A percentile compares a stretch with the other conserved stretches of the same genome.
Conservation (phyloP, 179 eudicot species). For the Nepenthes alata region DNA sequence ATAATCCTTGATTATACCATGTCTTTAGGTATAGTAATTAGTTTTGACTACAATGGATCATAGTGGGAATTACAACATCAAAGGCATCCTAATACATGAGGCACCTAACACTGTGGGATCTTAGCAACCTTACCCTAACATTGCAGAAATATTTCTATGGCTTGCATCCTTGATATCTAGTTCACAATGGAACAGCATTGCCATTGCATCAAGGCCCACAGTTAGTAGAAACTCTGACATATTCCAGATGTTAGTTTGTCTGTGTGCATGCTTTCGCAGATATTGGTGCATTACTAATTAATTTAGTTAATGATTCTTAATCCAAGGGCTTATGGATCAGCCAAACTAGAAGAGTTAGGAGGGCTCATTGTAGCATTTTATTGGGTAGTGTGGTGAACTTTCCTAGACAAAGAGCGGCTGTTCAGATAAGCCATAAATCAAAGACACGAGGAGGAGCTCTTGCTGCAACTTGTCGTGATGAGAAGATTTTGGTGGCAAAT, state of each 20-base stretch:
- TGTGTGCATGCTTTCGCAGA: background rate
- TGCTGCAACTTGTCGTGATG: constrained; percentile 47
- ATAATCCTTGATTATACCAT: too few relatives aligned
- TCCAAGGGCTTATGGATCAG: constrained; percentile 55
- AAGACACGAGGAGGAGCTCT: constrained; percentile 66
- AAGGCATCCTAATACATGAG: too few relatives aligned
- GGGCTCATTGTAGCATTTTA: constrained; percentile 47
- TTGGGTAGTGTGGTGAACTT: constrained; percentile 47
- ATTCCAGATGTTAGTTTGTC: background rate
- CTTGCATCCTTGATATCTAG: background rate
- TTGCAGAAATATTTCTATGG: too few relatives aligned
- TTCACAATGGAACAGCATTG: background rate
- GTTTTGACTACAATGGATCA: too few relatives aligned
- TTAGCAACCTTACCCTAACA: too few relatives aligned
- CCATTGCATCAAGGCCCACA: background rate
- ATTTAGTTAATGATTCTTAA: background rate
- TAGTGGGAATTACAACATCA: too few relatives aligned
- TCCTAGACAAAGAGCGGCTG: constrained; percentile 41
- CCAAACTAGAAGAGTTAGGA: constrained; percentile 34
- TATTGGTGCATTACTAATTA: background rate
- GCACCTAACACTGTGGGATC: too few relatives aligned
- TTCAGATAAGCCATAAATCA: constrained; percentile 31
- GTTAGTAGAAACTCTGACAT: background rate
- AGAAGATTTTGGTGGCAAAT: constrained; percentile 92
- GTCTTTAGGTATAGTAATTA: too few relatives aligned